phyloP scores from a whole-genome alignment of 1,139 yeast genomes.

The Geotrichum phurueaensis region DNA sequence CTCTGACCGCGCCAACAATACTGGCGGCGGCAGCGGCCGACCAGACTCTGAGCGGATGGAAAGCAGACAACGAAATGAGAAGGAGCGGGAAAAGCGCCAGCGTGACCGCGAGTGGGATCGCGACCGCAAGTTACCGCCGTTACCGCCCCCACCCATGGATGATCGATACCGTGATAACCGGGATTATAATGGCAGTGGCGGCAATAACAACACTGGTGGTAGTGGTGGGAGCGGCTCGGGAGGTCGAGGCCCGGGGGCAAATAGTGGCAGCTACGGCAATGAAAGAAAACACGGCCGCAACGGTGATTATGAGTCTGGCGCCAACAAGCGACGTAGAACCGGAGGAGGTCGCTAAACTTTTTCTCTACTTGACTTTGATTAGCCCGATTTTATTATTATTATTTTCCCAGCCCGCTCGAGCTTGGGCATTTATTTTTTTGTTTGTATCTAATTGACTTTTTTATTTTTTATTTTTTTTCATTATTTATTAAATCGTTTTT shows the following conservation, averaged over 20 bases:
- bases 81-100: slow-evolving; percentile 17
- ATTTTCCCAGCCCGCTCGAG: neutral
- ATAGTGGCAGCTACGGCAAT: slow-evolving; percentile 5
- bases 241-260: slow-evolving; percentile 7
- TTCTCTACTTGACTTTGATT: neutral
- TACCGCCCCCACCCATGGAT: neutral
- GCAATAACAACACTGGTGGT: slow-evolving; percentile 5
- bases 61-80: slow-evolving; percentile 14
- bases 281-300: slow-evolving; percentile 9
- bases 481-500: neutral
- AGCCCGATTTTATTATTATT: neutral
- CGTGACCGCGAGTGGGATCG: slow-evolving; percentile 23
- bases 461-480: neutral
- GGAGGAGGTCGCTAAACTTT: slow-evolving; percentile 3
- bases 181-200: neutral
- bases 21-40: slow-evolving; percentile 5
- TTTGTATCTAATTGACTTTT: neutral
- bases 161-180: slow-evolving; percentile 11
- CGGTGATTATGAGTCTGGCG: slow-evolving; percentile 9
- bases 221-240: slow-evolving; percentile 12
- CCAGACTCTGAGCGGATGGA: slow-evolving; percentile 11
- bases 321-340: slow-evolving; percentile 14
- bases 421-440: neutral
- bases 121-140: slow-evolving; percentile 4
- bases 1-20: slow-evolving; percentile 4